These are phyloP conservation scores for Aspergillus pseudonomiae DNA, from an alignment of 2,329 filamentous ascomycete genomes.

Conservation along the genomic window DNA sequence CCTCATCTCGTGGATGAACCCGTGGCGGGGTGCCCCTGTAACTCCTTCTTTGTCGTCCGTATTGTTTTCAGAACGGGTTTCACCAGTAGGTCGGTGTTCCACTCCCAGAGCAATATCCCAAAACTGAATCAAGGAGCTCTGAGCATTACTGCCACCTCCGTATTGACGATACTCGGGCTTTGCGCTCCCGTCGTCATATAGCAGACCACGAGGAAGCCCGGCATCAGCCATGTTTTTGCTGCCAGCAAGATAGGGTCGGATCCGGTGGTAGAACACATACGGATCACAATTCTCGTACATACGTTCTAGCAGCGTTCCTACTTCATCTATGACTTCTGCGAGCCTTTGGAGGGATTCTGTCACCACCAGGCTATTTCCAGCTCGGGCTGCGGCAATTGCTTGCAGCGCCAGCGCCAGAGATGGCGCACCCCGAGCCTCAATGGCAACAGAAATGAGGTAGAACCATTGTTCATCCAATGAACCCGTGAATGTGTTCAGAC, in stretches of 20 bases:
- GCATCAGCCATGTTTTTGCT: conserved; percentile 98
- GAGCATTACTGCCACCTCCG: conserved; percentile 92
- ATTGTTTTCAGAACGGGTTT: conserved; percentile 51
- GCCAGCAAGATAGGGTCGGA: conserved; percentile 92
- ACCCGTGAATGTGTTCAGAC: conserved; percentile 87
- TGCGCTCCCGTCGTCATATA: conserved; percentile 80
- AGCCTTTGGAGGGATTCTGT: conserved; percentile 77
- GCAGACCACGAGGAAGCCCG: conserved; percentile 81
- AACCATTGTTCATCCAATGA: conserved; percentile 98
- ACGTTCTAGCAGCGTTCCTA: conserved; percentile 74
- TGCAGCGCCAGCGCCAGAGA: conserved; percentile 86
- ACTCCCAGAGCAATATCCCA: conserved; percentile 91
- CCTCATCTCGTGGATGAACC: conserved; percentile 97
- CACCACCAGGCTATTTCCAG: conserved; percentile 70
- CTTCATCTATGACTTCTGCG: conserved; percentile 84
- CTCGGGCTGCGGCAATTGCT: conserved; percentile 78
- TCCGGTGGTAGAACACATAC: conserved; percentile 91
- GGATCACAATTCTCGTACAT: conserved; percentile 98
- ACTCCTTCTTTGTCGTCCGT: conserved; percentile 46
- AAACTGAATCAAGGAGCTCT: conserved; percentile 96
- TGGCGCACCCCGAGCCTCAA: conserved; percentile 87
- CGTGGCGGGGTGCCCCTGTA: conserved; percentile 65
- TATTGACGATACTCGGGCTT: conserved; percentile 76
- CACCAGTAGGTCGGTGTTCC: conserved; percentile 86
- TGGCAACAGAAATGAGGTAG: conserved; percentile 91